Percentiles rank a stretch among this genome's conserved stretches.
phyloP scores from a whole-genome alignment of 2,329 filamentous ascomycete genomes.

The Aspergillus sp. region DNA sequence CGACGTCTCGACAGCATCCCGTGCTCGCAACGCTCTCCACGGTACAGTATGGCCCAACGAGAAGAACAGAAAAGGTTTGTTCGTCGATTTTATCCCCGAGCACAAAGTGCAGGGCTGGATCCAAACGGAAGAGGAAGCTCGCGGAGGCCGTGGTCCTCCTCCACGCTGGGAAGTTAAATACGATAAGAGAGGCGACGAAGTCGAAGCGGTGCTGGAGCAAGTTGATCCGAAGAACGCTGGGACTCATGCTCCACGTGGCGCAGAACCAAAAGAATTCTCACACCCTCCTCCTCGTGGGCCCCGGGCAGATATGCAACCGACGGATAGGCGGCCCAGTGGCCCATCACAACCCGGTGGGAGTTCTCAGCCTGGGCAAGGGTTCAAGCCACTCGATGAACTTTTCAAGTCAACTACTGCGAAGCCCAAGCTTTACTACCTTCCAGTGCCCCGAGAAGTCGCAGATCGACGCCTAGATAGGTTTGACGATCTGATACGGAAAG shows the following conservation, averaged over 20 bases:
- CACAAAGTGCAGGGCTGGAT: conserved; percentile 74
- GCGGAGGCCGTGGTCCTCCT: conserved; percentile 38
- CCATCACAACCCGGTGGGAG: conserved; percentile 17
- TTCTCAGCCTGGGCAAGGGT: conserved; percentile 41
- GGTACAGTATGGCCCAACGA: conserved; percentile 83
- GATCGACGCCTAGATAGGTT: conserved; percentile 64
- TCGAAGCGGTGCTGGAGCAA: conserved; percentile 60
- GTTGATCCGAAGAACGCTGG: conserved; percentile 28
- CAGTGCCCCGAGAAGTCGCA: conserved; percentile 65
- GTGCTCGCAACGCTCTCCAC: conserved; percentile 75
- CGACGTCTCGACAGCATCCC: conserved; percentile 67
- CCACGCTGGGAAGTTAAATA: conserved; percentile 75
- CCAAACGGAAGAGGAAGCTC: conserved; percentile 60
- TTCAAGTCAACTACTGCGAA: conserved; percentile 62
- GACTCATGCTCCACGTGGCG: conserved; percentile 12
- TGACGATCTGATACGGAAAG: conserved; percentile 43
- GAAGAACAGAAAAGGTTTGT: conserved; percentile 76
- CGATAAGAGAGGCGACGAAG: conserved; percentile 55
- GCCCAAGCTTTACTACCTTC: conserved; percentile 65
- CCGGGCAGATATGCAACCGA: conserved; percentile 22
- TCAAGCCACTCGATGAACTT: conserved; percentile 59
- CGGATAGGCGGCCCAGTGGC: conserved; percentile 28
- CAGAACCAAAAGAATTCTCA: conserved; percentile 17
- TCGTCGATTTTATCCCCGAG: conserved; percentile 85
- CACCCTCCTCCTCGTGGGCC: conserved; percentile 26